Conservation (phyloP, 176 grass and related monocot genomes). For the Olyra latifolia region DNA sequence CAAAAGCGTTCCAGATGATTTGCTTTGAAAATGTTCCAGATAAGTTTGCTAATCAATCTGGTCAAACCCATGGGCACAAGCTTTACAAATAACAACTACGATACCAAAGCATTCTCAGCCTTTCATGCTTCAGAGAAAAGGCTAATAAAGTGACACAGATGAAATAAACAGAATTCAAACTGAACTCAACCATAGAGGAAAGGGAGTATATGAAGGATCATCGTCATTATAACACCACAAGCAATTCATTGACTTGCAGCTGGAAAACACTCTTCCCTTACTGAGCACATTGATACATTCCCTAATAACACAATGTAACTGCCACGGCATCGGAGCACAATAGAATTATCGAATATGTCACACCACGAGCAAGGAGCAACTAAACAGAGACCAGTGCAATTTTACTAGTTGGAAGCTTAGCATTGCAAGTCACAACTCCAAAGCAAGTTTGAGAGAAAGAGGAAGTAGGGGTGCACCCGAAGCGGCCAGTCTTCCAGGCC, state of each 20-base stretch:
- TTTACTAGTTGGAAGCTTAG: not conserved
- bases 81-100: not conserved
- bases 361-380: not conserved
- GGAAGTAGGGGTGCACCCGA: conserved; percentile 48
- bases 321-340: not conserved
- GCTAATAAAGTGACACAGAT: not conserved
- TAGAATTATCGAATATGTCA: not conserved
- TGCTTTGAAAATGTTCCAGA: not conserved
- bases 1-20: not conserved
- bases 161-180: not conserved
- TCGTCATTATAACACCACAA: not conserved
- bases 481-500: conserved; percentile 93
- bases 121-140: not conserved
- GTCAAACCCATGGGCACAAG: not conserved
- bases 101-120: not conserved
- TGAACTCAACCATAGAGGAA: not conserved
- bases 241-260: not conserved
- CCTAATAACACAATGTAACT: not conserved
- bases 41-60: not conserved
- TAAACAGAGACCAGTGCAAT: not conserved
- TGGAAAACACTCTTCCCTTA: not conserved
- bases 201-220: not conserved
- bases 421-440: not conserved
- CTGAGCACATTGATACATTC: not conserved
- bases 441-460: conserved; percentile 15